Base-by-base conservation (phyloP, 768 basidiomycete species). In the Saitozyma sp. region DNA sequence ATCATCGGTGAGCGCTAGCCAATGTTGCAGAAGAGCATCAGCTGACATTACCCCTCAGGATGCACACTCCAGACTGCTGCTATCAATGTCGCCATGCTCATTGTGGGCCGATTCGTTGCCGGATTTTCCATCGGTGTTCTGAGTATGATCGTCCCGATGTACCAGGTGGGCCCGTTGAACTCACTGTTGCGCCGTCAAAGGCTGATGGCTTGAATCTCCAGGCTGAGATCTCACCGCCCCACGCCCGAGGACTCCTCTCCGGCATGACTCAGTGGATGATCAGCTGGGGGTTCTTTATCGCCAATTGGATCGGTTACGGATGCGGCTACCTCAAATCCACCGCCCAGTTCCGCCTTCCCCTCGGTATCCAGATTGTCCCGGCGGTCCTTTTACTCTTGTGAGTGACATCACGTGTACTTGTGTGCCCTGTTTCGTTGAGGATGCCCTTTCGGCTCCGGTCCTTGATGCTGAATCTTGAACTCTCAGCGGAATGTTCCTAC, bases 161-260 rank as follows among this genome's bases (percentile, higher is more conserved):
- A 86, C 85, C 64, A n/a, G n/a, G n/a, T n/a, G n/a, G n/a, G n/a
- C n/a, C n/a, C n/a, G n/a, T n/a, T n/a, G n/a, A n/a, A n/a, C n/a
- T n/a, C n/a, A n/a, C n/a, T n/a, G n/a, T n/a, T n/a, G n/a, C n/a
- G n/a, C n/a, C n/a, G n/a, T n/a, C n/a, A n/a, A n/a, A n/a, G n/a
- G n/a, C n/a, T n/a, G n/a, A n/a, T n/a, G n/a, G n/a, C n/a, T n/a
- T n/a, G n/a, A n/a, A n/a, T n/a, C n/a, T n/a, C n/a, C n/a, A 85
- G 85, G 86, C 86, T 9, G 86, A 87, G 74, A 85, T 87, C 43
- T 84, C 85, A 0, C 86, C 87, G 19, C 85, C 86, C 0, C 83
- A 85, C 62, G 83, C 84, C 60, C 84, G 86, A 68, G 86, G 86
- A 6, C 84, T 87, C 59, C 79, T 88, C 54, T 86, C 87, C 17